A percentile compares a stretch with the other conserved stretches of the same genome.
These are phyloP conservation scores for Carex littledalei DNA, from an alignment of 176 grass and related monocot genomes.

Conservation along the genomic window DNA sequence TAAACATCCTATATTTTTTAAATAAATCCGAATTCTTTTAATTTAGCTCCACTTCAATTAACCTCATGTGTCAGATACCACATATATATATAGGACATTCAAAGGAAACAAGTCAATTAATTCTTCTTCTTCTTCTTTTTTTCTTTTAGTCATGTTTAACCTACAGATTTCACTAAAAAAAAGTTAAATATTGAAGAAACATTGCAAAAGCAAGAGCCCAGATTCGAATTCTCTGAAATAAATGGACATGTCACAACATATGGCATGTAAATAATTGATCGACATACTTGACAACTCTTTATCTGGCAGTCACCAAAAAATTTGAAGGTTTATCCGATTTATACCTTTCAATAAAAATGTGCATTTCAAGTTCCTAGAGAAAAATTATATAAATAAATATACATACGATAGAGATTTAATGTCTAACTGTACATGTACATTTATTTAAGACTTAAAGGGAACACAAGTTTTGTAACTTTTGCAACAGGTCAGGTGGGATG, in stretches of 20 bases:
- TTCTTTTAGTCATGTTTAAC: neutral
- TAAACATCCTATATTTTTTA: too few species aligned
- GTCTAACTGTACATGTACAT: neutral
- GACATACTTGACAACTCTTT: neutral
- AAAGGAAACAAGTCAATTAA: neutral
- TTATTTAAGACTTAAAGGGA: neutral
- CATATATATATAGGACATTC: too few species aligned
- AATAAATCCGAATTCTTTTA: too few species aligned
- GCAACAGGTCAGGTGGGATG: neutral
- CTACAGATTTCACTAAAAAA: too few species aligned
- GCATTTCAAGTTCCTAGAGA: neutral
- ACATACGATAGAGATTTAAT: neutral
- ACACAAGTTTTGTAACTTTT: conserved; percentile 2
- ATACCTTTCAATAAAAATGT: neutral
- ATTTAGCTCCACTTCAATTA: too few species aligned
- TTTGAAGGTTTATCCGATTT: neutral
- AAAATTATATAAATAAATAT: neutral
- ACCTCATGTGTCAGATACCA: too few species aligned
- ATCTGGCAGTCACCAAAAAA: neutral
- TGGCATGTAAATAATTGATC: neutral
- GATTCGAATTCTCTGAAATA: neutral
- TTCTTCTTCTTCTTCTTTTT: too few species aligned
- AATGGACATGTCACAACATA: neutral
- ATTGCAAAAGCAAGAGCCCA: neutral
- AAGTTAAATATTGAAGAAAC: neutral